phyloP scores from a whole-genome alignment of 257 asterid genomes.

The Solanum tacnaense region DNA sequence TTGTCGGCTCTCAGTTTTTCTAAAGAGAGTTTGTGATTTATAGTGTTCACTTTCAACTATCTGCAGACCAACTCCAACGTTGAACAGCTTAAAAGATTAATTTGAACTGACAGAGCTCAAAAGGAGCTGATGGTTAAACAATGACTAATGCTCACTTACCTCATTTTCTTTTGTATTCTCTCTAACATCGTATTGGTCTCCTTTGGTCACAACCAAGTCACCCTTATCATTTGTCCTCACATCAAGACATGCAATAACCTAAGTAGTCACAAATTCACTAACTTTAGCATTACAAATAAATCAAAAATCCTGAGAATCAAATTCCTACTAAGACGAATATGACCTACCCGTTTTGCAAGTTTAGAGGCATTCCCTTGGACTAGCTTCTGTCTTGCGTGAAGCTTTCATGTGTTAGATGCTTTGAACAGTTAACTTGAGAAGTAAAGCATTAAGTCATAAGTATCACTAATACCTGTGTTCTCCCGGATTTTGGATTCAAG shows the following conservation, averaged over 20 bases:
- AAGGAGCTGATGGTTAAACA: neutral
- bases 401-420: slow-evolving; percentile 30
- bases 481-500: slow-evolving; percentile 45
- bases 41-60: neutral
- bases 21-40: no score
- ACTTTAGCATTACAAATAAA: neutral
- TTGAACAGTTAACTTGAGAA: neutral
- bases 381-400: slow-evolving; percentile 66
- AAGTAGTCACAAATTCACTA: slow-evolving; percentile 16
- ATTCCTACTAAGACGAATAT: neutral
- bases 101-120: neutral
- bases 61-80: neutral
- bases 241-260: slow-evolving; percentile 99
- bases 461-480: slow-evolving; percentile 41
- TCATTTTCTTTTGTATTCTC: slow-evolving; percentile 71
- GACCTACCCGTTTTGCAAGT: slow-evolving; percentile 92
- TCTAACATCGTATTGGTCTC: slow-evolving; percentile 95
- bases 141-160: slow-evolving; percentile 22
- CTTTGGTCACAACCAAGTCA: slow-evolving; percentile 94
- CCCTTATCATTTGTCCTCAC: slow-evolving; percentile 89
- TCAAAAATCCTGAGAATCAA: neutral
- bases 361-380: slow-evolving; percentile 60
- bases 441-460: slow-evolving; percentile 2
- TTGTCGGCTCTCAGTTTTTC: neutral
- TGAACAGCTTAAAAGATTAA: neutral